Base-by-base conservation (phyloP, 2,329 filamentous ascomycete species). In the Dactylellina drechsleri region DNA sequence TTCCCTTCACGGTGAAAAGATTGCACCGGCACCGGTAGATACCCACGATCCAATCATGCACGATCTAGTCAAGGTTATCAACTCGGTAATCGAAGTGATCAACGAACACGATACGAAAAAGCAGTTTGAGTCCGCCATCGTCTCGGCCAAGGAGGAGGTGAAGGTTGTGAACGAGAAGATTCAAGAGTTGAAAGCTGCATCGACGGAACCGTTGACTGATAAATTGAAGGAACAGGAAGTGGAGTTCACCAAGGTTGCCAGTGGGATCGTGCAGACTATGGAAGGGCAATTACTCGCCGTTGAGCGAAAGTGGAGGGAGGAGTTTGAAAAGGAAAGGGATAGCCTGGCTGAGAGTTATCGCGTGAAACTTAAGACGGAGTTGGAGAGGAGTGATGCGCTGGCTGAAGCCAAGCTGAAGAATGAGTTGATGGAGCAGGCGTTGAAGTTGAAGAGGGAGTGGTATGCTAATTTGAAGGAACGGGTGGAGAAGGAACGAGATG, bases 51-150 rank as follows among this genome's bases (percentile, higher is more conserved):
- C 92, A 28, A 87, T 97, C 41, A 91, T 98, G 20, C 93, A 97
- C 83, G 92, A 98, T 80, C 86, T 99, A 4, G 92, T 96, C 73
- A 94, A 92, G 84, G 94, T 97, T 84, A 87, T 99, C 79, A 99
- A 99, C 83, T 92, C 96, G 82, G 90, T 99, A 79, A 97, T 99
- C 81, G 70, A 74, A 50, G 70, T 89, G 92, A 7, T 92, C 96
- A 54, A 90, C 97, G 81, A 97, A 97, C 82, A 91, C 91, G 70
- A 94, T 97, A 81, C 72, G 15, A 76, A 76, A 18, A 59, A 65
- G 16, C 88, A 90, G 76, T 88, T 92, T 68, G 88, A 90, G 77
- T 86, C 86, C 78, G 92, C 92, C 0, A 89, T 99, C 71, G 85
- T 87, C 78, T 93, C 95, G 85, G 93, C 94, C 77, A 98, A 97